Conservation (phyloP, 257 asterid genomes). For the Phtheirospermum japonicum region DNA sequence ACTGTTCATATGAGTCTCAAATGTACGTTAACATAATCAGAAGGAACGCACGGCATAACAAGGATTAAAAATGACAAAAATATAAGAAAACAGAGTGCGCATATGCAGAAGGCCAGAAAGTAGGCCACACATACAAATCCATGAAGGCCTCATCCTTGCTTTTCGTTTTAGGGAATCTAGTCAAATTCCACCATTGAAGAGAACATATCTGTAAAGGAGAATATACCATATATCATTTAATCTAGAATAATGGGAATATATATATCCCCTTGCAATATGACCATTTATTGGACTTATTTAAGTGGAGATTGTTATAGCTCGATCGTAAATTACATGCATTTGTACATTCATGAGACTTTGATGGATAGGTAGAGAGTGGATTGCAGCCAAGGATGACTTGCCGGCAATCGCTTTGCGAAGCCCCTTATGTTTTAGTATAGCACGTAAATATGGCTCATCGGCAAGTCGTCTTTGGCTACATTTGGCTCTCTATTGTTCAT, state of each 20-base stretch:
- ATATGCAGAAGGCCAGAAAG: too few relatives aligned
- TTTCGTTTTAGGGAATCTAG: neutral
- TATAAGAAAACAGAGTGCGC: too few relatives aligned
- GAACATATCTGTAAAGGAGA: neutral
- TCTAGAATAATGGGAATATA: conserved; percentile 1
- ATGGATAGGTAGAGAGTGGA: conserved; percentile 24
- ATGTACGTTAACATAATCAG: too few relatives aligned
- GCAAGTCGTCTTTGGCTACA: conserved; percentile 38
- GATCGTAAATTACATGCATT: neutral
- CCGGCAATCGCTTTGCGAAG: conserved; percentile 14
- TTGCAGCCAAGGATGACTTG: conserved; percentile 46
- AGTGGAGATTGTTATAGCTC: neutral
- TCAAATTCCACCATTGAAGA: neutral
- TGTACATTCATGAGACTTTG: conserved; percentile 19
- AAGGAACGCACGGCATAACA: too few relatives aligned
- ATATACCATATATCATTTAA: too few relatives aligned
- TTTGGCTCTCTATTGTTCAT: conserved; percentile 34
- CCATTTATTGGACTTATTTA: neutral
- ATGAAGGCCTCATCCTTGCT: too few relatives aligned
- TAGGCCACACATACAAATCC: too few relatives aligned
- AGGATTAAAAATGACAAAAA: too few relatives aligned
- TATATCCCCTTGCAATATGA: neutral
- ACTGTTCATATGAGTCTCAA: too few relatives aligned
- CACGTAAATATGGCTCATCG: conserved; percentile 8
- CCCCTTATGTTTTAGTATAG: neutral